Percentiles rank a stretch among this genome's conserved stretches.
phyloP scores from a whole-genome alignment of 2,329 filamentous ascomycete species.

The Xylaria digitata region DNA sequence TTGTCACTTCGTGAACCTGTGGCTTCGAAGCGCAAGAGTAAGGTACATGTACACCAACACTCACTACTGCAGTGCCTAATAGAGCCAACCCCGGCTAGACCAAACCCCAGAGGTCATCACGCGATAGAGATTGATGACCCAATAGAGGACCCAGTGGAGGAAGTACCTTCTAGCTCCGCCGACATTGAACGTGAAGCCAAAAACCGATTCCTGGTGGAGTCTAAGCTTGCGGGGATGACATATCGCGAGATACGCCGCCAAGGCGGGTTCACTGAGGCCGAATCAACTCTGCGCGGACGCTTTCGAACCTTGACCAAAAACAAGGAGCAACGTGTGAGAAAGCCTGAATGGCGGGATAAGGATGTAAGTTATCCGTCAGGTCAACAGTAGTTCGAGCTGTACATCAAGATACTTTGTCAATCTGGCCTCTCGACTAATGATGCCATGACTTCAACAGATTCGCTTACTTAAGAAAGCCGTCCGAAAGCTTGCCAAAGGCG shows the following conservation, averaged over 20 bases:
- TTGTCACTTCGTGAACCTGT: conserved; percentile 10
- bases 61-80: conserved; percentile 28
- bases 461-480: conserved; percentile 59
- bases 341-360: conserved; percentile 69
- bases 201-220: conserved; percentile 64
- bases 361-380: conserved; percentile 68
- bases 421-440: conserved; percentile 9
- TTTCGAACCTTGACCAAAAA: conserved; percentile 73
- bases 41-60: conserved; percentile 17
- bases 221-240: conserved; percentile 66
- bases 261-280: conserved; percentile 70
- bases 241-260: conserved; percentile 71
- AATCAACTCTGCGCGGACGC: conserved; percentile 78
- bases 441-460: conserved; percentile 51
- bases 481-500: conserved; percentile 49
- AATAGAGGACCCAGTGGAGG: not conserved
- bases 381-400: not conserved
- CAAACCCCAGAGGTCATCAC: conserved; percentile 20
- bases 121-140: conserved; percentile 4
- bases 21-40: conserved; percentile 35
- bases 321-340: conserved; percentile 70
- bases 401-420: not conserved
- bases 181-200: conserved; percentile 50
- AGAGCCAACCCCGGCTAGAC: conserved; percentile 22
- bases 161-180: conserved; percentile 6